Conservation (phyloP, 306 rosid species). For the Mucuna pruriens region DNA sequence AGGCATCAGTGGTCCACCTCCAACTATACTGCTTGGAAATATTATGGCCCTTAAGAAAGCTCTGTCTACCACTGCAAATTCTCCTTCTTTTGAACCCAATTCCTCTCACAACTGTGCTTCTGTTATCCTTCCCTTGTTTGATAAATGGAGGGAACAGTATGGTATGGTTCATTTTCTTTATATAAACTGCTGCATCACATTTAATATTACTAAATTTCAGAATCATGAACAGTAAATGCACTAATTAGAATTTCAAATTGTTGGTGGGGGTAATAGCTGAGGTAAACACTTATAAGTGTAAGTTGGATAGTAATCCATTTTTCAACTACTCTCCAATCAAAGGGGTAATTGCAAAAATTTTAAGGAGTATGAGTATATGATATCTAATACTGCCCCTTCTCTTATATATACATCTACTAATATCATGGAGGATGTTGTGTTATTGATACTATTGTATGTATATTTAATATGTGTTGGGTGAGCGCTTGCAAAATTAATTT, state of each 20-base stretch:
- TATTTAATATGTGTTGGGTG: too few relatives aligned
- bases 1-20: slow-evolving; percentile 58
- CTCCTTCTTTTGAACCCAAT: neutral
- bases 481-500: too few relatives aligned
- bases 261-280: neutral
- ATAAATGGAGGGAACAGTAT: slow-evolving; percentile 45
- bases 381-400: neutral
- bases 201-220: neutral
- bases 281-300: neutral
- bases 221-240: neutral
- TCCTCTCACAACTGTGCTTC: slow-evolving; percentile 40
- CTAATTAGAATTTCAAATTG: neutral
- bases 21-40: slow-evolving; percentile 52
- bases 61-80: neutral
- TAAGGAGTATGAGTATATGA: neutral
- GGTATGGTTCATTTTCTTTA: slow-evolving; percentile 29
- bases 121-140: slow-evolving; percentile 44
- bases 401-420: too few relatives aligned
- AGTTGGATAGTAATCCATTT: neutral
- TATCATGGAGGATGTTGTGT: too few relatives aligned
- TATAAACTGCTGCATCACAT: neutral
- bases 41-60: slow-evolving; percentile 42
- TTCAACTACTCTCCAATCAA: neutral
- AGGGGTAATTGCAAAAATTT: neutral
- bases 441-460: too few relatives aligned